Percentiles rank a stretch among this genome's conserved stretches.
Evolutionary conservation across 768 basidiomycete species (phyloP).

Genomic region (Suillus paluster): DNA sequence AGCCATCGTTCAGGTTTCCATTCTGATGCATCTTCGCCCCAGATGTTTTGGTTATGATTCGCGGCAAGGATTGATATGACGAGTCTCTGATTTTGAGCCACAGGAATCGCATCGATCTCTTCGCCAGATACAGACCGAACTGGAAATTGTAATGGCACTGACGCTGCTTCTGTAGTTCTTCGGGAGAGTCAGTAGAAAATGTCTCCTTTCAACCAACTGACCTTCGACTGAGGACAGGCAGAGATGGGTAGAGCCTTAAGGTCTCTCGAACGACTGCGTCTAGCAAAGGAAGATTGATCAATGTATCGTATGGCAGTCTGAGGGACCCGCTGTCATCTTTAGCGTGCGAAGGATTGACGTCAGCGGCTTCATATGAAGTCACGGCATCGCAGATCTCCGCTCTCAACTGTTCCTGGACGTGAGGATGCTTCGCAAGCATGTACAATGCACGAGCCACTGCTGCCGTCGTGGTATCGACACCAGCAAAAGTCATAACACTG

Average conservation of each 20-base stretch:
- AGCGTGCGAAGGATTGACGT: slow-evolving; percentile 14
- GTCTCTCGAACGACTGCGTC: slow-evolving; percentile 47
- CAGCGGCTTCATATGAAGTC: background rate
- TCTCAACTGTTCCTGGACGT: slow-evolving; percentile 44
- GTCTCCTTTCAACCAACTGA: slow-evolving; percentile 24
- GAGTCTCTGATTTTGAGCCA: slow-evolving; percentile 47
- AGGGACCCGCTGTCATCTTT: slow-evolving; percentile 28
- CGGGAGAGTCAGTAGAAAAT: background rate
- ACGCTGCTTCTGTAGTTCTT: slow-evolving; percentile 43
- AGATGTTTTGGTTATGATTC: slow-evolving; percentile 47
- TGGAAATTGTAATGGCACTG: slow-evolving; percentile 37
- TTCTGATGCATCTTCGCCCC: slow-evolving; percentile 45
- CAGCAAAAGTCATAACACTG: slow-evolving; percentile 43
- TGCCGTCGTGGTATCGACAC: slow-evolving; percentile 48
- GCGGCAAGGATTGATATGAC: slow-evolving; percentile 46
- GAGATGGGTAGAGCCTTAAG: slow-evolving; percentile 47
- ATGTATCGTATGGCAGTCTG: slow-evolving; percentile 42
- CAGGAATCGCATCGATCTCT: slow-evolving; percentile 31
- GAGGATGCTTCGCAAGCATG: slow-evolving; percentile 39
- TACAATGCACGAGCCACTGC: slow-evolving; percentile 41
- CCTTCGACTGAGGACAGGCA: slow-evolving; percentile 42
- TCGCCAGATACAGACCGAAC: slow-evolving; percentile 17
- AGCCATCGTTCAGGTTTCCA: slow-evolving; percentile 57
- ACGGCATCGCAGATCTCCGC: slow-evolving; percentile 35
- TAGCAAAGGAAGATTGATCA: slow-evolving; percentile 40